phyloP scores from a whole-genome alignment of 371 early-diverging fungal genomes.

The Edhazardia aedis region DNA sequence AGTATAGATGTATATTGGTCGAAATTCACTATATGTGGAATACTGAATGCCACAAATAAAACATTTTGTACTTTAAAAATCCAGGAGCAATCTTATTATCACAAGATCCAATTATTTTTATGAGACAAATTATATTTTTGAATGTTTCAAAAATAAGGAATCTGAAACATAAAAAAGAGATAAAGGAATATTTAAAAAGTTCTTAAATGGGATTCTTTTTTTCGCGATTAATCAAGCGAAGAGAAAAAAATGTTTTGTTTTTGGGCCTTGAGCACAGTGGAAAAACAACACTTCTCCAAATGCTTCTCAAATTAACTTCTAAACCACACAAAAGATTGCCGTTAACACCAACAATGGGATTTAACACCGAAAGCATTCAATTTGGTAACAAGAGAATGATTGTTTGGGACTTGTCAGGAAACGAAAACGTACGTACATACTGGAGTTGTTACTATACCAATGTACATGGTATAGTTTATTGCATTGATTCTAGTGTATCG shows the following conservation, averaged over 20 bases:
- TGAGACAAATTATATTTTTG: too few species aligned
- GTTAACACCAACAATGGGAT: constrained; percentile 7
- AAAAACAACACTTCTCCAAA: background rate
- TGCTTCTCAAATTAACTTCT: background rate
- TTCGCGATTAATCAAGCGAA: background rate
- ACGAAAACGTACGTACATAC: constrained; percentile 3
- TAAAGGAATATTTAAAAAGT: too few species aligned
- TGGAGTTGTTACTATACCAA: constrained; percentile 10
- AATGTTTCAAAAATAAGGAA: too few species aligned
- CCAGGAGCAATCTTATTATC: too few species aligned
- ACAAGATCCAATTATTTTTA: too few species aligned
- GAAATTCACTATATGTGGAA: too few species aligned
- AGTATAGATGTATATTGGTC: too few species aligned
- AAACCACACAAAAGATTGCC: background rate
- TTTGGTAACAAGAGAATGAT: background rate
- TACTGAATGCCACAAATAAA: too few species aligned
- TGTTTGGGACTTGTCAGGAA: constrained; percentile 8
- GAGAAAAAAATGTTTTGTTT: background rate
- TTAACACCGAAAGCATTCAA: background rate
- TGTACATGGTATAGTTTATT: constrained; percentile 3
- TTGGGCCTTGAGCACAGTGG: background rate
- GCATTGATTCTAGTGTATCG: constrained; percentile 11
- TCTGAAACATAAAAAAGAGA: too few species aligned
- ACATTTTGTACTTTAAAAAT: too few species aligned
- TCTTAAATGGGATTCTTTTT: constrained; percentile 4